Conservation (phyloP, 805 yeast genomes). For the Wickerhamiella bombiphila region DNA sequence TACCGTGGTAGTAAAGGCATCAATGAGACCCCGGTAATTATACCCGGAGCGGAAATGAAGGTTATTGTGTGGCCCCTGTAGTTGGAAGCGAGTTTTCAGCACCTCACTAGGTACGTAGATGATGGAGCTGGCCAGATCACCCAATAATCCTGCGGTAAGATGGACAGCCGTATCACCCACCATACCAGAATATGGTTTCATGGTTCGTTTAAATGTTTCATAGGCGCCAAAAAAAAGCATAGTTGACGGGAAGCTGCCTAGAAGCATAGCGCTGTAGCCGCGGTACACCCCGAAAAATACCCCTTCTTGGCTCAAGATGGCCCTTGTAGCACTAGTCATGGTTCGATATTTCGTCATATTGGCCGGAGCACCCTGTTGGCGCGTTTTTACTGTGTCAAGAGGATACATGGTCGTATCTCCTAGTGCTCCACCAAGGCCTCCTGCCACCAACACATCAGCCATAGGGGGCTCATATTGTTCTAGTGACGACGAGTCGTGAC, state of each 20-base stretch:
- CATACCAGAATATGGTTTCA: constrained; percentile 42
- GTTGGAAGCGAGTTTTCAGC: constrained; percentile 77
- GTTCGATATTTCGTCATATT: constrained; percentile 42
- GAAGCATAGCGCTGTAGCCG: constrained; percentile 82
- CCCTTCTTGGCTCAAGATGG: constrained; percentile 78
- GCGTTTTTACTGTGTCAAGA: constrained; percentile 86
- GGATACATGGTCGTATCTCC: constrained; percentile 95
- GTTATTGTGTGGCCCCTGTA: constrained; percentile 80
- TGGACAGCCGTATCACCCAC: constrained; percentile 55
- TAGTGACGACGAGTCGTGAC: neutral
- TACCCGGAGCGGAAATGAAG: constrained; percentile 69
- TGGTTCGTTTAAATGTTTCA: constrained; percentile 58
- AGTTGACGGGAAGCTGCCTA: constrained; percentile 82
- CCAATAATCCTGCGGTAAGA: constrained; percentile 77
- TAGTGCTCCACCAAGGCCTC: constrained; percentile 86
- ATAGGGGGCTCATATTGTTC: constrained; percentile 12
- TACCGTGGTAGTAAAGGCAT: constrained; percentile 55
- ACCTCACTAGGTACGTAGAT: constrained; percentile 95
- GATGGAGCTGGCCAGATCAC: constrained; percentile 78
- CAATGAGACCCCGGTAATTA: constrained; percentile 59
- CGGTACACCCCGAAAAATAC: constrained; percentile 71
- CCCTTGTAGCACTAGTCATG: constrained; percentile 60
- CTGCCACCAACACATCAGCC: constrained; percentile 47
- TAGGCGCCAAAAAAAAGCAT: constrained; percentile 89
- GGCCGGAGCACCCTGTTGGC: constrained; percentile 84